Evolutionary conservation across 495 filamentous ascomycete genomes (phyloP).

Genomic region (Trichocladium antarcticum): DNA sequence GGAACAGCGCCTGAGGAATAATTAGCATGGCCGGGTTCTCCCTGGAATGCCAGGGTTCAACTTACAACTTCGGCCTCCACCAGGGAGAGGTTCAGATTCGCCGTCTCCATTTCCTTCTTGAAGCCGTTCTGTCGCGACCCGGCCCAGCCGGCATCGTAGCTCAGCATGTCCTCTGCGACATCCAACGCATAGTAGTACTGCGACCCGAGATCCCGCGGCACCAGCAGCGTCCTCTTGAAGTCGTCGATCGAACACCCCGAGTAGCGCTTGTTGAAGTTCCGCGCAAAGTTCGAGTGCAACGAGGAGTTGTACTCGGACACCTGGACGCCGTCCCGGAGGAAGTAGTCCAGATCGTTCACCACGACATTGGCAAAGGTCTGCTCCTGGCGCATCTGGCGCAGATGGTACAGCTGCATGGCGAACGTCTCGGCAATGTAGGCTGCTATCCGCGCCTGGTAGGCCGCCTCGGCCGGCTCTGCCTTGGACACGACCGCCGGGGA

Average conservation of each 20-base stretch:
- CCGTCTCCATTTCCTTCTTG: slow-evolving; percentile 63
- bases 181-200: slow-evolving; percentile 74
- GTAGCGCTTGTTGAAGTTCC: slow-evolving; percentile 73
- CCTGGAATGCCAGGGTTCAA: slow-evolving; percentile 8
- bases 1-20: slow-evolving; percentile 52
- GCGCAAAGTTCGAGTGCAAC: slow-evolving; percentile 69
- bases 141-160: slow-evolving; percentile 64
- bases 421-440: slow-evolving; percentile 77
- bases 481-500: slow-evolving; percentile 37
- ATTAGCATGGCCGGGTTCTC: slow-evolving; percentile 19
- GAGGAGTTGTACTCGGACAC: slow-evolving; percentile 72
- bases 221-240: slow-evolving; percentile 64
- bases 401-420: slow-evolving; percentile 79
- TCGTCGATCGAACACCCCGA: slow-evolving; percentile 54
- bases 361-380: slow-evolving; percentile 54
- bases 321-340: slow-evolving; percentile 58
- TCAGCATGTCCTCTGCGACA: slow-evolving; percentile 61
- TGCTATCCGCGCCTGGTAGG: slow-evolving; percentile 58
- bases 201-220: slow-evolving; percentile 49
- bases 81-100: slow-evolving; percentile 80
- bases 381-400: slow-evolving; percentile 58
- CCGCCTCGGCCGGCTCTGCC: slow-evolving; percentile 38
- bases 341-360: slow-evolving; percentile 63
- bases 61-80: slow-evolving; percentile 85
- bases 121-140: slow-evolving; percentile 59